Evolutionary conservation across 192 early-diverging fungal species (phyloP).

Genomic region (Podila horticola): DNA sequence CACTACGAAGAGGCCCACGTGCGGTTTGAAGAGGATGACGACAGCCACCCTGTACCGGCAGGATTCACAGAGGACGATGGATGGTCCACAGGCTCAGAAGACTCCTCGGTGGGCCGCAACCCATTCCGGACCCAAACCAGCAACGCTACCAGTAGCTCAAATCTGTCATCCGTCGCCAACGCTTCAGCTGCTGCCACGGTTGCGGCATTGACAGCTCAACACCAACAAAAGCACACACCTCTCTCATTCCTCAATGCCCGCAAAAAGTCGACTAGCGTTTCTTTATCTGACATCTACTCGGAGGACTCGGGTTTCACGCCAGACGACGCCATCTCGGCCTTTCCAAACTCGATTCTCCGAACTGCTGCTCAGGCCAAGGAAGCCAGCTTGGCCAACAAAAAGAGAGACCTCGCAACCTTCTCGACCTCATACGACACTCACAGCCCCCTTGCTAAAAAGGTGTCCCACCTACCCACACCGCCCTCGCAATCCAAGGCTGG

Average conservation of each 20-base stretch:
- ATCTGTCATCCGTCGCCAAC: conserved; percentile 9
- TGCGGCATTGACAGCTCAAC: conserved; percentile 31
- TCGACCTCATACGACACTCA: conserved; percentile 50
- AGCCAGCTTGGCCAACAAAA: conserved; percentile 33
- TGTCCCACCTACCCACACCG: conserved; percentile 17
- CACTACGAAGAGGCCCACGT: conserved; percentile 98
- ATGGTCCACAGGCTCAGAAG: conserved; percentile 36
- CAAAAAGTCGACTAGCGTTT: conserved; percentile 36
- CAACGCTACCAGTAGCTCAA: background rate
- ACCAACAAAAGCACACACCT: conserved; percentile 33
- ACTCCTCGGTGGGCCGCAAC: conserved; percentile 1
- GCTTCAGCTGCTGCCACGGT: conserved; percentile 48
- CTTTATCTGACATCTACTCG: conserved; percentile 46
- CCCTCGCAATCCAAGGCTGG: background rate
- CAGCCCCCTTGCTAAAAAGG: conserved; percentile 45
- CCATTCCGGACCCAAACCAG: background rate
- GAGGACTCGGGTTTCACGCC: conserved; percentile 17
- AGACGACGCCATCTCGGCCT: conserved; percentile 33
- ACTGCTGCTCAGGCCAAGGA: conserved; percentile 38
- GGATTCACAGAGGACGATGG: conserved; percentile 51
- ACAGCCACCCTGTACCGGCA: conserved; percentile 39
- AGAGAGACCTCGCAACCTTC: conserved; percentile 41
- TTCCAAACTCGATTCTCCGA: conserved; percentile 43
- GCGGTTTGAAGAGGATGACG: conserved; percentile 83
- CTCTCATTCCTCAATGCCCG: conserved; percentile 34